Evolutionary conservation across 345 rosid species (phyloP).

Genomic region (Acer campestre): DNA sequence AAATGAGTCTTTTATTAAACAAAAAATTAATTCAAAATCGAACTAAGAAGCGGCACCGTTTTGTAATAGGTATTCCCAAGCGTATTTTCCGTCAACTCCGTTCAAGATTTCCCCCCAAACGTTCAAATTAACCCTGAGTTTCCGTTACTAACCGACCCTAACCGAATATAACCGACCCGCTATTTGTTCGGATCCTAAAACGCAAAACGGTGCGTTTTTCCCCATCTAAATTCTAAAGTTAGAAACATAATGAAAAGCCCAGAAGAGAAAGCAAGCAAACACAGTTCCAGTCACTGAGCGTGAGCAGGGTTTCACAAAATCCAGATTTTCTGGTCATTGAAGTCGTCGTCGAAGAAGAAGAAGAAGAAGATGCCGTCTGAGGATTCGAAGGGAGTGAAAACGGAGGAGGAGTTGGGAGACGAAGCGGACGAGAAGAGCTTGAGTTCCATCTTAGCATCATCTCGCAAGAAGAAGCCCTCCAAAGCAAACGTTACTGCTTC

Average conservation of each 20-base stretch:
- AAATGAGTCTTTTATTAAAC: too few species aligned
- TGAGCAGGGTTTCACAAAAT: neutral
- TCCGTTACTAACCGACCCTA: neutral
- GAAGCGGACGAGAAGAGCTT: conserved; percentile 43
- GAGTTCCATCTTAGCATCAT: conserved; percentile 48
- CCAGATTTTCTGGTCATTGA: neutral
- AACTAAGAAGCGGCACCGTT: too few species aligned
- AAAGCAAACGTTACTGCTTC: conserved; percentile 20
- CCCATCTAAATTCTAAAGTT: neutral
- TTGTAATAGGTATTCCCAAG: too few species aligned
- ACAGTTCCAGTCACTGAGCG: neutral
- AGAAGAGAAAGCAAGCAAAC: neutral
- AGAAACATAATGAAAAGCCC: neutral
- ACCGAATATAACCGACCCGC: neutral
- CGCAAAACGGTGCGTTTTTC: neutral
- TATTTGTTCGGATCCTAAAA: neutral
- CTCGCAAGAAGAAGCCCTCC: conserved; percentile 50
- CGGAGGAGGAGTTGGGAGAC: conserved; percentile 29
- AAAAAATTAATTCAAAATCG: too few species aligned
- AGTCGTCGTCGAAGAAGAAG: neutral
- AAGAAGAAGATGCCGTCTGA: conserved; percentile 56
- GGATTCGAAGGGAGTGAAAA: conserved; percentile 48
- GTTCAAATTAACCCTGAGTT: neutral
- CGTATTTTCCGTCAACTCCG: too few species aligned
- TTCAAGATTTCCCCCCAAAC: too few species aligned